Evolutionary conservation across 352 stramenopile genomes (phyloP).

Genomic region (Globisporangium splendens): DNA sequence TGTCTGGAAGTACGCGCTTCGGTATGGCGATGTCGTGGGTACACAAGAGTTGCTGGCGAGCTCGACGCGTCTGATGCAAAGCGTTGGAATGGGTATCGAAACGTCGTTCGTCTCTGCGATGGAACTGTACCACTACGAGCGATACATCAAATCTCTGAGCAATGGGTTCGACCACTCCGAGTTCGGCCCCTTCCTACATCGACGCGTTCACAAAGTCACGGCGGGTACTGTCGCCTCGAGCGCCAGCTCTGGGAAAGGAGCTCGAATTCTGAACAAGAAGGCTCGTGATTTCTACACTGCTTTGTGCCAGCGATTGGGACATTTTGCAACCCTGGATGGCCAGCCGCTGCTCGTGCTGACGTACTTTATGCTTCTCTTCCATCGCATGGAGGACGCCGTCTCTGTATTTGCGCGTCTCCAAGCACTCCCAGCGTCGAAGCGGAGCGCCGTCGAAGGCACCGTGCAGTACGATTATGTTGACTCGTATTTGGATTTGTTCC

Average conservation of each 20-base stretch:
- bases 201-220: constrained; percentile 32
- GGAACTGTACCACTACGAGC: constrained; percentile 28
- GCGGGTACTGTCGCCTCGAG: constrained; percentile 12
- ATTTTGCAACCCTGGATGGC: constrained; percentile 19
- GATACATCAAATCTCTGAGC: neutral
- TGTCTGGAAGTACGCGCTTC: constrained; percentile 55
- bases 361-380: constrained; percentile 49
- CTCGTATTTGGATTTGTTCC: constrained; percentile 61
- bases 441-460: constrained; percentile 14
- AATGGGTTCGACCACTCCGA: constrained; percentile 43
- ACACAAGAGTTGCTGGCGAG: constrained; percentile 31
- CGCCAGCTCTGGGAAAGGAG: constrained; percentile 10
- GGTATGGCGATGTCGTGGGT: constrained; percentile 30
- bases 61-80: constrained; percentile 14
- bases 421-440: neutral
- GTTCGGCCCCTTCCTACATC: constrained; percentile 42
- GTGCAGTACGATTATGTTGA: constrained; percentile 59
- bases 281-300: constrained; percentile 32
- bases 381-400: constrained; percentile 33
- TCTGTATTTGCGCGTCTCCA: constrained; percentile 28
- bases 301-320: constrained; percentile 37
- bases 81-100: constrained; percentile 29
- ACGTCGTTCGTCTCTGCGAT: constrained; percentile 22
- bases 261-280: constrained; percentile 36
- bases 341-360: constrained; percentile 40